phyloP scores from a whole-genome alignment of 768 basidiomycete genomes.

The Aureoboletus auriporus region DNA sequence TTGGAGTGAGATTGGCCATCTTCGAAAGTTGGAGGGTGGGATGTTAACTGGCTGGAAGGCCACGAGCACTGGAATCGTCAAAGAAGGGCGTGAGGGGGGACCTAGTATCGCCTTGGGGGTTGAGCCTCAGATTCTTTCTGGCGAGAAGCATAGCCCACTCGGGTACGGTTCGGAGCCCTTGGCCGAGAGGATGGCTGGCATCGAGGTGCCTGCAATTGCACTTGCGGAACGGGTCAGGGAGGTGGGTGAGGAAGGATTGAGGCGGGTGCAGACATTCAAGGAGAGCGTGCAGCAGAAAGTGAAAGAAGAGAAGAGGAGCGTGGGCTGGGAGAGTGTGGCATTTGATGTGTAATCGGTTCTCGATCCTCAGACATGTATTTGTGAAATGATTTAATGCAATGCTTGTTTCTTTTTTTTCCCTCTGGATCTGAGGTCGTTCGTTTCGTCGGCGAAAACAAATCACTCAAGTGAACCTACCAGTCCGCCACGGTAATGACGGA shows the following conservation, averaged over 20 bases:
- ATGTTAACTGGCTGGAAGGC: constrained; percentile 44
- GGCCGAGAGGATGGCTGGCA: constrained; percentile 2
- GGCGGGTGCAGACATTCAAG: constrained; percentile 40
- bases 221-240: constrained; percentile 35
- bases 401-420: too few relatives aligned
- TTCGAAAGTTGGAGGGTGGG: constrained; percentile 38
- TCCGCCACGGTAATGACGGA: too few relatives aligned
- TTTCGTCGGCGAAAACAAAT: too few relatives aligned
- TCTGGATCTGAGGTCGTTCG: too few relatives aligned
- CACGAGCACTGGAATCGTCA: constrained; percentile 62
- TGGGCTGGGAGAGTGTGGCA: constrained; percentile 49
- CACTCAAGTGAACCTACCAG: too few relatives aligned
- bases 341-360: constrained; percentile 33
- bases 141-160: constrained; percentile 64
- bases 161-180: constrained; percentile 47
- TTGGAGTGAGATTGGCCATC: constrained; percentile 65
- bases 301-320: constrained; percentile 30
- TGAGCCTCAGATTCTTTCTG: constrained; percentile 68
- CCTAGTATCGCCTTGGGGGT: constrained; percentile 60
- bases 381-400: too few relatives aligned
- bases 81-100: constrained; percentile 38
- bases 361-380: too few relatives aligned
- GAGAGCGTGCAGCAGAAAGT: constrained; percentile 41
- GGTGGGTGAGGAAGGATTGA: constrained; percentile 31
- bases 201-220: constrained; percentile 15